Conservation (phyloP, 2,329 filamentous ascomycete genomes). For the Calonectria henricotiae region DNA sequence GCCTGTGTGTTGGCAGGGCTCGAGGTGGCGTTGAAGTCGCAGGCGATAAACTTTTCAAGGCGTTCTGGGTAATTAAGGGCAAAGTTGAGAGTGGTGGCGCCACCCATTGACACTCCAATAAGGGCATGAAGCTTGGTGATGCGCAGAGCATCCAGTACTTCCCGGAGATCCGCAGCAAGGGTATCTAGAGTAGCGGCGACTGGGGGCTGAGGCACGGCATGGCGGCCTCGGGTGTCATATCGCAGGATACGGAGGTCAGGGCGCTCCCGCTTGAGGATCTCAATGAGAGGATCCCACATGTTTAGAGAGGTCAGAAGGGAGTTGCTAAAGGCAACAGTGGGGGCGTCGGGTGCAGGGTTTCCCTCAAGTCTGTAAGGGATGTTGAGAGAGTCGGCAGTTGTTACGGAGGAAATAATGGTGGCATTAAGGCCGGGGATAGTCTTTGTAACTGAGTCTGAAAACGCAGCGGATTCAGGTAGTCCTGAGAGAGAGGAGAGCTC, state of each 20-base stretch:
- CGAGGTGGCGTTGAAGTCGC: slow-evolving; percentile 84
- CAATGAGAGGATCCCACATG: slow-evolving; percentile 87
- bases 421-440: slow-evolving; percentile 70
- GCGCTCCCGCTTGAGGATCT: slow-evolving; percentile 72
- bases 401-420: slow-evolving; percentile 78
- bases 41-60: slow-evolving; percentile 77
- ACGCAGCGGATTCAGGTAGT: slow-evolving; percentile 66
- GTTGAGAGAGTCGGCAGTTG: slow-evolving; percentile 77
- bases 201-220: slow-evolving; percentile 65
- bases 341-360: slow-evolving; percentile 76
- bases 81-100: slow-evolving; percentile 83
- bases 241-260: slow-evolving; percentile 82
- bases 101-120: slow-evolving; percentile 86
- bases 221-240: slow-evolving; percentile 83
- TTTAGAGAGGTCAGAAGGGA: slow-evolving; percentile 83
- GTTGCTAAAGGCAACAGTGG: slow-evolving; percentile 83
- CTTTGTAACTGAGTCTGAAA: slow-evolving; percentile 70
- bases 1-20: slow-evolving; percentile 83
- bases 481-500: slow-evolving; percentile 74
- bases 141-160: slow-evolving; percentile 79
- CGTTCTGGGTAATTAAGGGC: slow-evolving; percentile 77
- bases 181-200: slow-evolving; percentile 74
- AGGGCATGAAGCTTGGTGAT: slow-evolving; percentile 78
- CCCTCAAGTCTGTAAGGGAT: slow-evolving; percentile 86
- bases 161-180: slow-evolving; percentile 78